Percentiles rank a stretch among this genome's conserved stretches.
phyloP scores from a whole-genome alignment of 2,329 filamentous ascomycete genomes.

The Myriosclerotinia duriaeana region DNA sequence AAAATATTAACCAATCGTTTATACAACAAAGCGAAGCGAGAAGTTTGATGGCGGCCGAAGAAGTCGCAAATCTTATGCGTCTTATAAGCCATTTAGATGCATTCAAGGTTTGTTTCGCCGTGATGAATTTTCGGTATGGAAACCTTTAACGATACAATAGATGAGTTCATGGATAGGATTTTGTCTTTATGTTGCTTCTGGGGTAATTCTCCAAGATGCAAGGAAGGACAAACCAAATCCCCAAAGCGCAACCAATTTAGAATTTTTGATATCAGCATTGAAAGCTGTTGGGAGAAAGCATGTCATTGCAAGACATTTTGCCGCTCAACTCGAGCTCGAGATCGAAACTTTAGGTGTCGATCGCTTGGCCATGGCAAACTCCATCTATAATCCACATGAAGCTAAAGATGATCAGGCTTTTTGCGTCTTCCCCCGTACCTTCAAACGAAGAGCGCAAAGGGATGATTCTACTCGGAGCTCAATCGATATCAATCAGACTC shows the following conservation, averaged over 20 bases:
- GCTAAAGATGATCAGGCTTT: not conserved
- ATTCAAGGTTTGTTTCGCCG: conserved; percentile 41
- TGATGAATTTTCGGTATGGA: not conserved
- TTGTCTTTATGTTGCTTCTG: conserved; percentile 79
- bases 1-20: conserved; percentile 63
- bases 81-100: conserved; percentile 71
- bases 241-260: conserved; percentile 51
- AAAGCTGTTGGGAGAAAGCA: conserved; percentile 72
- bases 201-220: conserved; percentile 79
- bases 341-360: conserved; percentile 51
- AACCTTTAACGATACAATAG: conserved; percentile 44
- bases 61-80: conserved; percentile 81
- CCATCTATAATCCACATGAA: not conserved
- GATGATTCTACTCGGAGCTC: conserved; percentile 1
- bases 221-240: conserved; percentile 42
- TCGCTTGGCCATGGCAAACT: not conserved
- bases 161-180: conserved; percentile 78
- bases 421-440: not conserved
- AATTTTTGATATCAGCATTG: conserved; percentile 78
- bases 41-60: conserved; percentile 76
- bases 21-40: conserved; percentile 70
- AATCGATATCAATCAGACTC: not conserved
- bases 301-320: conserved; percentile 75
- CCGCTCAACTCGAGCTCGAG: conserved; percentile 83
- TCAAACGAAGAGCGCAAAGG: not conserved